Base-by-base conservation (phyloP, 352 stramenopile genomes). In the Phytophthora crassamura region DNA sequence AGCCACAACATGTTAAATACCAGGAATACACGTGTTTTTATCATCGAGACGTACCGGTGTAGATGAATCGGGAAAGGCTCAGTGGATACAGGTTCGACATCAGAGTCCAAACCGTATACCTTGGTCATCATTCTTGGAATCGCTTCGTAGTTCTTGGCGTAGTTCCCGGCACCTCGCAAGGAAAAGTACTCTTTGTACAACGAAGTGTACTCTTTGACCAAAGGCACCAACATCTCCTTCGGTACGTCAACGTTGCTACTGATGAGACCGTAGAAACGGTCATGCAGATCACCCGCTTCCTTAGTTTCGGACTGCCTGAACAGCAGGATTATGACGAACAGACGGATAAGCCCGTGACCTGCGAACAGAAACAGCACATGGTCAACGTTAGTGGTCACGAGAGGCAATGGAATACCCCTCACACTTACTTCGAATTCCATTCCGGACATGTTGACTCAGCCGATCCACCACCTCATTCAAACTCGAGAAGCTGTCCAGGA, bases 401-500 rank as follows among this genome's bases (percentile, higher is more conserved):
- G 7, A 36, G 9, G 11, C 7, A 46, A 33, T 5, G 15, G 42
- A 25, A 53, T 22, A 64, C 32, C 20, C 4, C 35, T 47, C 10
- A 51, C 10, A 66, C 71, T 36, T 63, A 92, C 84, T 72, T 74
- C 84, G 74, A 7, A 70, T 67, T 6, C 67, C 67, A 40, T 77
- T 79, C 45, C 77, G 77, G 22, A 83, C 61, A 38, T 80, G 69
- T 18, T 79, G 67, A 25, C 66, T 81, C n/a, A 92, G 46, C 8
- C 74, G 72, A 49, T 85, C 74, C 22, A 89, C 48, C 36, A 94
- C 69, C 62, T 87, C 74, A 22, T 87, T 82, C 20, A 92, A 34
- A 47, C 67, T 88, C 43, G 83, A 80, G 52, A 92, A 92, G 16
- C 63, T 84, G 30, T 91, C 83, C 16, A 92, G 35, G 48, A 91